Evolutionary conservation across 257 asterid species (phyloP).

Genomic region (Prunella vulgaris): DNA sequence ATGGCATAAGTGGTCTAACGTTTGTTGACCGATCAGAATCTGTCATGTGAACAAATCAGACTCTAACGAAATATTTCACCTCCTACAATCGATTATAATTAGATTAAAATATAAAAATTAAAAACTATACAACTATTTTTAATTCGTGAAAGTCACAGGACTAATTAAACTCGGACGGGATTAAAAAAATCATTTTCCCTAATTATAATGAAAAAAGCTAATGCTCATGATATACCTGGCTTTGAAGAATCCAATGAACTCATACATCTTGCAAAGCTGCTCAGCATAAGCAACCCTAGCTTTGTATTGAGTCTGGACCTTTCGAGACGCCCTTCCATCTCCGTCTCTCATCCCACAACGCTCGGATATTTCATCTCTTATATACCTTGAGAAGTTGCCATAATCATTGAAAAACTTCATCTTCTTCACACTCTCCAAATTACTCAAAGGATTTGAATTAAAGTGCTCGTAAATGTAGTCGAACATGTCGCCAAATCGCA

Average conservation of each 20-base stretch:
- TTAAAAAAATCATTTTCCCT: too few relatives aligned
- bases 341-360: neutral
- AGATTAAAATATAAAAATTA: too few relatives aligned
- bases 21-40: too few relatives aligned
- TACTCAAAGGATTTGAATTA: constrained; percentile 11
- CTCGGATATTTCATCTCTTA: constrained; percentile 1
- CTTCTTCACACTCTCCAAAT: neutral
- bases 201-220: neutral
- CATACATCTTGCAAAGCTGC: constrained; percentile 28
- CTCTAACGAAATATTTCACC: too few relatives aligned
- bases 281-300: constrained; percentile 31
- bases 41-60: too few relatives aligned
- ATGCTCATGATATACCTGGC: constrained; percentile 20
- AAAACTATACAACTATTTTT: too few relatives aligned
- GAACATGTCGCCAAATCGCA: constrained; percentile 15
- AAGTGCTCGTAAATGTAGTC: constrained; percentile 21
- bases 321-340: neutral
- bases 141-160: too few relatives aligned
- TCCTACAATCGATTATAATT: too few relatives aligned
- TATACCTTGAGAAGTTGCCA: constrained; percentile 7
- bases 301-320: neutral
- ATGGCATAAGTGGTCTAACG: too few relatives aligned
- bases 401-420: constrained; percentile 22
- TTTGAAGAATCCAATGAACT: constrained; percentile 23
- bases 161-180: too few relatives aligned